Evolutionary conservation across 2,329 filamentous ascomycete species (phyloP).

Genomic region (Diaporthe helianthi): DNA sequence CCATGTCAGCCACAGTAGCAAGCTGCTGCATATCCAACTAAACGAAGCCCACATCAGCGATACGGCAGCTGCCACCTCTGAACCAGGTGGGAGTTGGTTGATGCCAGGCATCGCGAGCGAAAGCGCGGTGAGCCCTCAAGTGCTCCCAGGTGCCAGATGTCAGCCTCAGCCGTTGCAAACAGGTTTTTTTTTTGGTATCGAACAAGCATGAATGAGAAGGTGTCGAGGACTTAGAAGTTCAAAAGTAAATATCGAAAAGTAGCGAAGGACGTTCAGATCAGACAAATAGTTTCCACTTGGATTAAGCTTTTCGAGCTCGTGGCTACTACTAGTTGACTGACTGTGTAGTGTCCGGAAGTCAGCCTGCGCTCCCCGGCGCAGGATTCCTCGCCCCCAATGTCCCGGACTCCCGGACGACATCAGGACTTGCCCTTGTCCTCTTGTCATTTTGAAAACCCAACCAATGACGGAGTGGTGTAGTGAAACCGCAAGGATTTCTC

Average conservation of each 20-base stretch:
- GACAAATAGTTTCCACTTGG: neutral
- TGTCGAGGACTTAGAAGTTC: neutral
- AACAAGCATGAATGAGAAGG: neutral
- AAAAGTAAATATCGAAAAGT: neutral
- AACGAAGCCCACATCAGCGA: slow-evolving; percentile 29
- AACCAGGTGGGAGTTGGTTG: slow-evolving; percentile 33
- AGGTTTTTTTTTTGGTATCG: neutral
- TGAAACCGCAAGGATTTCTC: slow-evolving; percentile 21
- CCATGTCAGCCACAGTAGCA: slow-evolving; percentile 40
- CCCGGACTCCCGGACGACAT: too few species aligned
- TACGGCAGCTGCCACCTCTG: slow-evolving; percentile 31
- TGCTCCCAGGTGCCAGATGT: too few species aligned
- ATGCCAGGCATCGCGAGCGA: slow-evolving; percentile 33
- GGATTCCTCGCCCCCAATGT: neutral
- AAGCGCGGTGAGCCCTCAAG: slow-evolving; percentile 8
- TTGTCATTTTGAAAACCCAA: neutral
- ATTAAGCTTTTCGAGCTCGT: slow-evolving; percentile 26
- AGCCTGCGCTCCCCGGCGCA: neutral
- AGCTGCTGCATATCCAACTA: slow-evolving; percentile 32
- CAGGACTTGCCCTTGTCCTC: neutral
- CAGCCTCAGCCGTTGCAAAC: slow-evolving; percentile 21
- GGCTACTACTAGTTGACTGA: too few species aligned
- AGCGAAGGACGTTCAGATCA: neutral
- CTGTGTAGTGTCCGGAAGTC: too few species aligned
- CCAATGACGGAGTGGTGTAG: slow-evolving; percentile 16